Evolutionary conservation across 164 flowering plant genomes (phyloP), one percentile per base, ranked within the genome.

Genomic region (Nymphaea colorata): DNA sequence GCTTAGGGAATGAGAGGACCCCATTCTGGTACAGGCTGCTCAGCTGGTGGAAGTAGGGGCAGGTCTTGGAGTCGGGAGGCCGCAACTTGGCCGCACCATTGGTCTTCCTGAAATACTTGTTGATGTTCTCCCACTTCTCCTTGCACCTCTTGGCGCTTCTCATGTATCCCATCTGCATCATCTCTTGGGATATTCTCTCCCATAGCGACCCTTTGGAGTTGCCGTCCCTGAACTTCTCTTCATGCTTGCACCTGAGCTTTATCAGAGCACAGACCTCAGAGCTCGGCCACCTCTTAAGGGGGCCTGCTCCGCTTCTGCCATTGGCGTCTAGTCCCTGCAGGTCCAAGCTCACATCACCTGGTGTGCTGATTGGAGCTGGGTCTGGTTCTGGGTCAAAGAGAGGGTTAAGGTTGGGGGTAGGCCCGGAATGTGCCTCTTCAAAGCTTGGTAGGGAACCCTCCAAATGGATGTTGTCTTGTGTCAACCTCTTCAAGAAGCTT

Each of bases 21-120:
- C 36, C 36, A 25, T 51, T 66, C 15, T 59, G 60, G 55, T 69
- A 69, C 41, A 69, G 66, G 61, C 55, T 44, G 12, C 57, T 62
- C 42, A 70, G 18, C 41, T 64, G 67, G n/a, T 64, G 64, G 68
- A 70, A 70, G 43, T 70, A 70, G 41, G 64, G 72, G 63, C 72
- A 70, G 6, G 72, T 70, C 42, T 70, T 70, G 67, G 72, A 42
- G 12, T 70, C 42, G 11, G 55, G 41, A 10, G 67, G 25, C 42
- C 72, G 10, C 57, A 47, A 64, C 68, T 64, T 70, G 25, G 42
- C 63, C 36, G 41, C 42, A 25, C 64, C 64, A 3, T 61, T 61
- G n/a, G 17, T n/a, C 41, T 61, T 61, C 64, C n/a, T 61, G 64
- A 10, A 61, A 17, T 61, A 61, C 64, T 61, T 61, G 64, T 17